A percentile compares a stretch with the other conserved stretches of the same genome.
phyloP scores from a whole-genome alignment of 768 basidiomycete genomes.

The Amanita rimosa region DNA sequence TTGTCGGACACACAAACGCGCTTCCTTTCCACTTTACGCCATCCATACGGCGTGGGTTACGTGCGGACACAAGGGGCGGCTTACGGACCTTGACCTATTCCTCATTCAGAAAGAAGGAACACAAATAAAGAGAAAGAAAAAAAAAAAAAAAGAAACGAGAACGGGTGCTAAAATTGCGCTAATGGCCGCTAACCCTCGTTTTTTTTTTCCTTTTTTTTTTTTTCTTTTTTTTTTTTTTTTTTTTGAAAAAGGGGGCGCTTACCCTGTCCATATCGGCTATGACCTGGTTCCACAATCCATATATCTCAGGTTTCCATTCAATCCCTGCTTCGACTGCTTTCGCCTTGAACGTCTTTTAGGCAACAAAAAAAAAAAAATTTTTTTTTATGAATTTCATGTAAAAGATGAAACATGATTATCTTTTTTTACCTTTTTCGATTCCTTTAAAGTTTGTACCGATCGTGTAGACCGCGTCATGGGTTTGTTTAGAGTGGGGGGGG shows the following conservation, averaged over 20 bases:
- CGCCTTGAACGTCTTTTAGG: slow-evolving; percentile 1
- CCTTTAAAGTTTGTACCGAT: neutral
- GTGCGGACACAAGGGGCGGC: neutral
- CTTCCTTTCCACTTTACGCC: slow-evolving; percentile 2
- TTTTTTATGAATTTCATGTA: neutral
- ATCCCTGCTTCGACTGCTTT: slow-evolving; percentile 1
- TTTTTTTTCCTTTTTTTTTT: too few relatives aligned
- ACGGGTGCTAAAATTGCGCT: too few relatives aligned
- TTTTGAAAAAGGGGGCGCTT: too few relatives aligned
- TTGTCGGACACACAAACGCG: neutral
- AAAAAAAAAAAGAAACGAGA: too few relatives aligned
- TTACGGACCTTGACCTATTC: neutral
- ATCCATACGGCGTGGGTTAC: slow-evolving; percentile 6
- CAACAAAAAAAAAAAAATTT: neutral
- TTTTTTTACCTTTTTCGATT: slow-evolving; percentile 7
- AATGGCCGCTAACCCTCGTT: too few relatives aligned
- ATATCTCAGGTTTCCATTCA: neutral
- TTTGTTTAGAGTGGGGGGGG: too few relatives aligned
- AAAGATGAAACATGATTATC: too few relatives aligned
- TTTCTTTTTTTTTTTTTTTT: too few relatives aligned
- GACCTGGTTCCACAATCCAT: neutral
- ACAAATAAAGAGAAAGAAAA: too few relatives aligned
- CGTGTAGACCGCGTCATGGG: slow-evolving; percentile 6
- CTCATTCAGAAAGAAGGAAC: neutral
- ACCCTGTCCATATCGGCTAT: neutral